Evolutionary conservation across 116 monocot genomes (phyloP), one percentile per base, ranked within the genome.

Genomic region (Zostera marina): DNA sequence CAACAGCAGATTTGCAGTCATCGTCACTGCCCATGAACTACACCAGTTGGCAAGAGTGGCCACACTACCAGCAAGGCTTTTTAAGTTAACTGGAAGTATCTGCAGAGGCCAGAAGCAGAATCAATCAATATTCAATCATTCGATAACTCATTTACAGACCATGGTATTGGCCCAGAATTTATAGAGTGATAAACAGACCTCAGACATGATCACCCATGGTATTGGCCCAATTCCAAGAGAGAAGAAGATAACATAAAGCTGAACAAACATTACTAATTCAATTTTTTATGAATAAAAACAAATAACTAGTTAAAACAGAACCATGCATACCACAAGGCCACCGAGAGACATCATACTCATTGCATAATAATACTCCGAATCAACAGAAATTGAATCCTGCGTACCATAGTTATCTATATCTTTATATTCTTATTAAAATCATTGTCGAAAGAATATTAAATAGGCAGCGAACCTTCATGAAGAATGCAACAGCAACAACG

Each of bases 141-240:
- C n/a, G n/a, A n/a, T n/a, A n/a, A n/a, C n/a, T n/a, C n/a, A n/a
- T n/a, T n/a, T n/a, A n/a, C n/a, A n/a, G n/a, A n/a, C n/a, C n/a
- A n/a, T n/a, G n/a, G n/a, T n/a, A n/a, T n/a, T n/a, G n/a, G n/a
- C n/a, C n/a, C n/a, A n/a, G n/a, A n/a, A n/a, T n/a, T n/a, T n/a
- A n/a, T n/a, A n/a, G n/a, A n/a, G n/a, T n/a, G 53, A 3, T 16
- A n/a, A 9, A 43, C 65, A 58, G 61, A 88, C 94, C 94, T 94
- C 88, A 52, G 94, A 94, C 94, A 94, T 94, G 41, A 86, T 81
- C 42, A 86, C 61, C 86, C 86, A 86, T 25, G 86, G 86, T 70
- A 81, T 81, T 16, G 81, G 81, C 63, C 86, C 86, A 62, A 86
- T 16, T 55, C 86, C 86, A 70, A 86, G 70, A 70, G 86, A 86